Percentiles rank a stretch among this genome's conserved stretches.
Conservation (phyloP, 2,329 filamentous ascomycete genomes). For the Calonectria multiphialidica region DNA sequence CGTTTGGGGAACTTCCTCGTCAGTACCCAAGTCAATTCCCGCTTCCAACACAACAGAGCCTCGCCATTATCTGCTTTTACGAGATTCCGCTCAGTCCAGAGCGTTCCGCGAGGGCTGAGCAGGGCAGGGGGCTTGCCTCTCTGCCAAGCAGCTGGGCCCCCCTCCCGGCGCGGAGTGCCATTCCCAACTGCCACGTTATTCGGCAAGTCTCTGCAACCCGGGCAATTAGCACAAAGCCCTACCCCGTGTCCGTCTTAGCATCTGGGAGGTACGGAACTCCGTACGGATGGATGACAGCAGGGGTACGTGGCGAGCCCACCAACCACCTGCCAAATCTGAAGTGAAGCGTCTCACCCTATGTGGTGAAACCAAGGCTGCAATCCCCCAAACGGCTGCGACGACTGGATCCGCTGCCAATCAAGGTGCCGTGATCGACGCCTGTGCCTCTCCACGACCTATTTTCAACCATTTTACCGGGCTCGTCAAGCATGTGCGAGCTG, state of each 20-base stretch:
- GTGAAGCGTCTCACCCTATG: slow-evolving; percentile 20
- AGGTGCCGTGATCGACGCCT: slow-evolving; percentile 34
- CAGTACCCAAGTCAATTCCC: slow-evolving; percentile 19
- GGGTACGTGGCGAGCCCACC: slow-evolving; percentile 27
- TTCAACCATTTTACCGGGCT: slow-evolving; percentile 17
- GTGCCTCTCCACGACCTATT: slow-evolving; percentile 27
- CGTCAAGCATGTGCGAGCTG: slow-evolving; percentile 27
- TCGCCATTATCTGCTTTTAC: slow-evolving; percentile 23
- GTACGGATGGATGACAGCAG: slow-evolving; percentile 23
- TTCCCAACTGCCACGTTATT: not conserved
- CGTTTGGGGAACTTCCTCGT: slow-evolving; percentile 21
- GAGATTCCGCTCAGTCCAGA: not conserved
- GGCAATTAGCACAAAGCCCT: slow-evolving; percentile 1
- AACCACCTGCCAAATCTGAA: slow-evolving; percentile 31
- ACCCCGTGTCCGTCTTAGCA: slow-evolving; percentile 5
- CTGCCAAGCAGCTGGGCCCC: not conserved
- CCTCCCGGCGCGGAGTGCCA: not conserved
- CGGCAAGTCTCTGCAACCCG: slow-evolving; percentile 14
- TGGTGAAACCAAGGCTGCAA: slow-evolving; percentile 19
- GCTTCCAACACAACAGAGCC: slow-evolving; percentile 10
- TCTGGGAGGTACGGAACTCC: slow-evolving; percentile 3
- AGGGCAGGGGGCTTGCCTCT: not conserved
- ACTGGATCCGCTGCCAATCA: slow-evolving; percentile 9
- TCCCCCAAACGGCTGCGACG: slow-evolving; percentile 11
- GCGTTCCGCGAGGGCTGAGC: slow-evolving; percentile 6